A percentile compares a stretch with the other conserved stretches of the same genome.
Conservation (phyloP, 2,329 filamentous ascomycete species). For the Ophiostoma himal-ulmi region DNA sequence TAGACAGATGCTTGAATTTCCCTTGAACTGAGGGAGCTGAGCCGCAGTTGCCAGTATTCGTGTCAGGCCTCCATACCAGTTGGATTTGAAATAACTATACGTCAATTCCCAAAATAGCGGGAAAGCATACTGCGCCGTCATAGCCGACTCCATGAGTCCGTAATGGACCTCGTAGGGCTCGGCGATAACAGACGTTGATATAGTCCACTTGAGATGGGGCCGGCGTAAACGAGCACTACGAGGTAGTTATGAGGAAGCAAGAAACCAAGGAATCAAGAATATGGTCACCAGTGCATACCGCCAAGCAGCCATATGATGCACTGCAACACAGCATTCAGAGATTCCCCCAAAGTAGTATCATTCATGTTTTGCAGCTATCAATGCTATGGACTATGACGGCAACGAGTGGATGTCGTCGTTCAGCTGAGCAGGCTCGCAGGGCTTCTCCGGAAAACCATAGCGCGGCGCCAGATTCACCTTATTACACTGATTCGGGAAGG, state of each 20-base stretch:
- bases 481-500: neutral
- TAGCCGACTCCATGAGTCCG: neutral
- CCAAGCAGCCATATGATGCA: neutral
- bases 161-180: neutral
- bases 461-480: neutral
- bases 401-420: constrained; percentile 4
- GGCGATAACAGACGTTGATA: neutral
- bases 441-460: constrained; percentile 7
- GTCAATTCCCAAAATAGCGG: neutral
- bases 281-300: neutral
- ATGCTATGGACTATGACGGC: neutral
- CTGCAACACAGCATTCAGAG: neutral
- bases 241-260: neutral
- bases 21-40: neutral
- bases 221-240: neutral
- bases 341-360: neutral
- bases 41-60: neutral
- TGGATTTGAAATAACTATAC: neutral
- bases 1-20: neutral
- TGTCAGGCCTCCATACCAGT: neutral
- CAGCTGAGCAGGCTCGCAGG: constrained; percentile 1
- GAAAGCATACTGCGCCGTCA: neutral
- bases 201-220: neutral
- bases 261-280: neutral
- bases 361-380: neutral